A percentile compares a stretch with the other conserved stretches of the same genome.
phyloP scores from a whole-genome alignment of 2,329 filamentous ascomycete genomes.

The Fusarium albidum region DNA sequence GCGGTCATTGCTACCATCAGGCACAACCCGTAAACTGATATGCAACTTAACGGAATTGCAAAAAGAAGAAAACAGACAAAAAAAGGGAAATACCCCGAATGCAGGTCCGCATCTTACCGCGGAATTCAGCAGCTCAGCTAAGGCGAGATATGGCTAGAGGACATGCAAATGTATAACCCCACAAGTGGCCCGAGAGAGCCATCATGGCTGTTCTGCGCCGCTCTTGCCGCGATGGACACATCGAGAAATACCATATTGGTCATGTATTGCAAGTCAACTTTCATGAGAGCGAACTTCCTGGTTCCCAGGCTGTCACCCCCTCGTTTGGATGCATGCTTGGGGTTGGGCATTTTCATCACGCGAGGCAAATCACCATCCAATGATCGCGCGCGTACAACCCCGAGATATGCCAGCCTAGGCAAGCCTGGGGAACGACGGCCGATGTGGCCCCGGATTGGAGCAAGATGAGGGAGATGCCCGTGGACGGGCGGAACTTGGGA shows the following conservation, averaged over 20 bases:
- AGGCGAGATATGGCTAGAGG: slow-evolving; percentile 1
- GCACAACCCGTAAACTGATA: too few relatives aligned
- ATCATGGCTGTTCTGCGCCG: slow-evolving; percentile 12
- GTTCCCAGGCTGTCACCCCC: slow-evolving; percentile 18
- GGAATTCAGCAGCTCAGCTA: slow-evolving; percentile 1
- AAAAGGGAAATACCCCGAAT: background rate
- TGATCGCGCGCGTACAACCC: slow-evolving; percentile 5
- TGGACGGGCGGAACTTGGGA: slow-evolving; percentile 19
- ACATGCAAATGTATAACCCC: slow-evolving; percentile 14
- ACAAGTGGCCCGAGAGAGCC: slow-evolving; percentile 15
- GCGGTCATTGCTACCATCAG: too few relatives aligned
- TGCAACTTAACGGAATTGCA: too few relatives aligned
- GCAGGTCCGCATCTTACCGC: background rate
- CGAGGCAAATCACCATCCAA: slow-evolving; percentile 17
- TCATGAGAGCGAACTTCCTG: slow-evolving; percentile 22
- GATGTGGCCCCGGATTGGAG: slow-evolving; percentile 21
- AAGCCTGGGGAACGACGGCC: slow-evolving; percentile 12
- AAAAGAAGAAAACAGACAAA: background rate
- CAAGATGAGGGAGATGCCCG: slow-evolving; percentile 13
- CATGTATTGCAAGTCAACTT: slow-evolving; percentile 10
- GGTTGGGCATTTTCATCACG: slow-evolving; percentile 14
- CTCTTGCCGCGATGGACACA: slow-evolving; percentile 2
- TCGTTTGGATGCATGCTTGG: slow-evolving; percentile 19
- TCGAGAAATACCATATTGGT: slow-evolving; percentile 2
- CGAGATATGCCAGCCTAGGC: slow-evolving; percentile 16